Evolutionary conservation across 495 filamentous ascomycete species (phyloP), one percentile per base, ranked within the genome.

Genomic region (Symbiotaphrina buchneri): DNA sequence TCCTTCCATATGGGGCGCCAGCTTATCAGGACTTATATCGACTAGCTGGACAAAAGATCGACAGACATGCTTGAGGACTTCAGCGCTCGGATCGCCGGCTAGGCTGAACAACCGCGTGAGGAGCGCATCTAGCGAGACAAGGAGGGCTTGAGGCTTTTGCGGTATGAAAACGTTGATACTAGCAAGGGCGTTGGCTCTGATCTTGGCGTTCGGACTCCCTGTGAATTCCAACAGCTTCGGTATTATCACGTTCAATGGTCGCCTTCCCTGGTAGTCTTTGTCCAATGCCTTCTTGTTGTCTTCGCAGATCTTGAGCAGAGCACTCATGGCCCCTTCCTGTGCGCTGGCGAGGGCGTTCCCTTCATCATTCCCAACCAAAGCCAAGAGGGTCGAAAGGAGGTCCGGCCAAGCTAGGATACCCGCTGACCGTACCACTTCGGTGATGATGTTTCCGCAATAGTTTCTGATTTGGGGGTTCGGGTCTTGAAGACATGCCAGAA

Each of bases 301-400:
- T 49, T 95, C 83, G 52, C 90, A 99, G 40, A 95, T 79, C 57
- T 94, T 95, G 39, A 72, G 57, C 46, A 99, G 58, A 8, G 87
- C 82, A 16, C 74, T 68, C 78, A 94, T 92, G 29, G 82, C 82
- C 37, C 83, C 85, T 47, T 99, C 90, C 43, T 92, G 85, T 6
- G 73, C 68, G 37, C 73, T 63, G 21, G 59, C 49, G 2, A 77
- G 54, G 10, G 68, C 54, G 37, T 73, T 65, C 2, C 80, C 75
- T 10, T 53, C 52, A 32, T 71, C 58, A 45, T 90, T 91, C 28
- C 64, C 61, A 36, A 90, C 68, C 45, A 85, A 56, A 21, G 66
- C 49, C 29, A 94, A 46, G 8, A 99, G 56, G 40, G 91, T 69
- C 10, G 82, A 69, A 11, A 99, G 49, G 19, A 93, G 54, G 49